These are phyloP conservation scores for Pythium brachiatum DNA, from an alignment of 352 stramenopile species.

Conservation along the genomic window DNA sequence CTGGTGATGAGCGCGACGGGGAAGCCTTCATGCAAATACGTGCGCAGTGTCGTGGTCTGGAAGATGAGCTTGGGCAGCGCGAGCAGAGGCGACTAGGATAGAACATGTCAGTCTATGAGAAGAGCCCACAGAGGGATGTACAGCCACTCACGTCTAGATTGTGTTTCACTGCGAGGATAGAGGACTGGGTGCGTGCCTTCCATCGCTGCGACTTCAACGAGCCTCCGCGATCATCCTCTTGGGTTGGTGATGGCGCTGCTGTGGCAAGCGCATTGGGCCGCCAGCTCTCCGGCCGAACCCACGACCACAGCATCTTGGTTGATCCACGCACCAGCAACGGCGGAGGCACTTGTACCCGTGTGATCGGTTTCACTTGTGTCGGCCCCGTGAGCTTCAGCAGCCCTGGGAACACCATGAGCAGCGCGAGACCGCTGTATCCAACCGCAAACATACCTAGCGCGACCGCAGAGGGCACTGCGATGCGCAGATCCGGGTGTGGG, in stretches of 20 bases:
- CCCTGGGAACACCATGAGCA: slow-evolving; percentile 17
- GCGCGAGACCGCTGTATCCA: slow-evolving; percentile 11
- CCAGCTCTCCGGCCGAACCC: too few relatives aligned
- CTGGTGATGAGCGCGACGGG: not conserved
- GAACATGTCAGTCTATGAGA: not conserved
- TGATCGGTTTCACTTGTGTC: not conserved
- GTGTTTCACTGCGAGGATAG: too few relatives aligned
- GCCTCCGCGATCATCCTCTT: too few relatives aligned
- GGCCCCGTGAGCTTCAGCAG: not conserved
- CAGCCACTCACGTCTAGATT: not conserved
- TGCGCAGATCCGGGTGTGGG: not conserved
- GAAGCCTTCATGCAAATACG: not conserved
- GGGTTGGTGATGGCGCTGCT: too few relatives aligned
- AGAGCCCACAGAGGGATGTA: not conserved
- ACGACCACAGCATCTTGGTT: too few relatives aligned
- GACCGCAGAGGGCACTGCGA: not conserved
- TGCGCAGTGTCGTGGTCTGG: slow-evolving; percentile 18
- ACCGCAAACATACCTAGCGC: slow-evolving; percentile 7
- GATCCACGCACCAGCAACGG: not conserved
- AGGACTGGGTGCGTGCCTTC: too few relatives aligned
- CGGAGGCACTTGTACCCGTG: not conserved
- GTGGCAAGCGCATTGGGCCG: too few relatives aligned
- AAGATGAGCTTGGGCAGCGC: slow-evolving; percentile 29
- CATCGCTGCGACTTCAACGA: too few relatives aligned
- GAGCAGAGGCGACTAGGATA: slow-evolving; percentile 5